Percentiles rank a stretch among this genome's conserved stretches.
These are phyloP conservation scores for Xylaria sp. DNA, from an alignment of 2,329 filamentous ascomycete genomes.

Conservation along the genomic window DNA sequence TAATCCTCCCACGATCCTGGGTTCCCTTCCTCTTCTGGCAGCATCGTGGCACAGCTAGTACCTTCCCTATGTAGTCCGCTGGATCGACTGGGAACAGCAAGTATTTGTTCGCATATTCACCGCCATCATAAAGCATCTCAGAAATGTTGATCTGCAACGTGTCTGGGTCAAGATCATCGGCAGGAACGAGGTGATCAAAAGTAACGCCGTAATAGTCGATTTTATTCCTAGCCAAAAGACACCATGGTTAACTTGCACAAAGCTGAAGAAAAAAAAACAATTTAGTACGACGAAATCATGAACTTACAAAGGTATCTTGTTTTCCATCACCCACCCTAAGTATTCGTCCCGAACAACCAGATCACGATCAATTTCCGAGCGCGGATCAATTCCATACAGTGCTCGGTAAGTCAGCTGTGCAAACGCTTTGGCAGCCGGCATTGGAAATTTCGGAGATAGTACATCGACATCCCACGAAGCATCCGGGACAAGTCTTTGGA, in stretches of 20 bases:
- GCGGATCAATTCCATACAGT: conserved; percentile 23
- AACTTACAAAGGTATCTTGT: not conserved
- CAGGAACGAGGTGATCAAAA: conserved; percentile 54
- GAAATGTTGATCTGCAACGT: conserved; percentile 56
- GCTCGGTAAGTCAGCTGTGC: conserved; percentile 23
- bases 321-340: not conserved
- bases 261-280: not conserved
- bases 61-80: conserved; percentile 51
- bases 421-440: not conserved
- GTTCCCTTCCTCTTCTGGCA: conserved; percentile 52
- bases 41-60: conserved; percentile 55
- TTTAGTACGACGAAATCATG: not conserved
- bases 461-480: too few relatives aligned
- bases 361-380: not conserved
- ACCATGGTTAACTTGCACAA: conserved; percentile 10
- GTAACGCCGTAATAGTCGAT: conserved; percentile 55
- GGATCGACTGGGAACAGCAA: conserved; percentile 51
- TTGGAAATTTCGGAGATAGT: conserved; percentile 5
- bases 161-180: conserved; percentile 52
- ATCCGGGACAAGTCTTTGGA: too few relatives aligned
- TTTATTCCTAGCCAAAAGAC: not conserved
- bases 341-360: not conserved
- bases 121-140: conserved; percentile 52
- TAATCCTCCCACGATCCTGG: not conserved
- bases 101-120: conserved; percentile 50